A percentile compares a stretch with the other conserved stretches of the same genome.
These are phyloP conservation scores for Torulaspora quercuum DNA, from an alignment of 805 yeast genomes.

Conservation along the genomic window DNA sequence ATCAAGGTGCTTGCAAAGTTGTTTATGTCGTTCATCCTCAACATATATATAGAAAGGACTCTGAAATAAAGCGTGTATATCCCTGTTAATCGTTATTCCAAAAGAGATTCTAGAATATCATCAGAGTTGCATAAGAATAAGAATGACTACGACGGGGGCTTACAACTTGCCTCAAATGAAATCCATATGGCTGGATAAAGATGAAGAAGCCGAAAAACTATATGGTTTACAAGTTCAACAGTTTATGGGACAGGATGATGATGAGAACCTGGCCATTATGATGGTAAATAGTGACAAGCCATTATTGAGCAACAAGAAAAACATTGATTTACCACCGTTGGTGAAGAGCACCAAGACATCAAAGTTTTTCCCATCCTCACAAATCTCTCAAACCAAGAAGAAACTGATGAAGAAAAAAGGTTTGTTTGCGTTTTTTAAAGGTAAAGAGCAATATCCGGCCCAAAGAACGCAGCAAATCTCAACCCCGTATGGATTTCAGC, in stretches of 20 bases:
- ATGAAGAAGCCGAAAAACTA: constrained; percentile 36
- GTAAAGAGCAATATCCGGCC: constrained; percentile 15
- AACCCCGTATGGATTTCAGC: constrained; percentile 41
- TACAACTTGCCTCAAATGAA: constrained; percentile 36
- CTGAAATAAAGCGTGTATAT: too few relatives aligned
- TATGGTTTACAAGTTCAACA: constrained; percentile 34
- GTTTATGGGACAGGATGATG: constrained; percentile 28
- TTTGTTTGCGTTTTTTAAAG: constrained; percentile 34
- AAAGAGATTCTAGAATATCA: too few relatives aligned
- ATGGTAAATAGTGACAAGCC: constrained; percentile 39
- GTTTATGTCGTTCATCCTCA: too few relatives aligned
- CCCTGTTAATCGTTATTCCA: too few relatives aligned
- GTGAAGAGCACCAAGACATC: constrained; percentile 15
- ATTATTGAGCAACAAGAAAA: constrained; percentile 32
- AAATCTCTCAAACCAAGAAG: constrained; percentile 17
- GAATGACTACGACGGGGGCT: constrained; percentile 11
- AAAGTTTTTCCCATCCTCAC: constrained; percentile 10
- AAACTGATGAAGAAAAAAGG: constrained; percentile 22
- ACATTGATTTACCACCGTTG: constrained; percentile 39
- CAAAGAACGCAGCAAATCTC: constrained; percentile 28
- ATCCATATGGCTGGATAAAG: constrained; percentile 45
- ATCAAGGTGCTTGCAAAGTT: too few relatives aligned
- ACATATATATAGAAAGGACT: too few relatives aligned
- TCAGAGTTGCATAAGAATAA: constrained; percentile 1
- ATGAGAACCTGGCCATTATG: constrained; percentile 32